phyloP scores from a whole-genome alignment of 345 rosid species.

The Atalantia buxifolia region DNA sequence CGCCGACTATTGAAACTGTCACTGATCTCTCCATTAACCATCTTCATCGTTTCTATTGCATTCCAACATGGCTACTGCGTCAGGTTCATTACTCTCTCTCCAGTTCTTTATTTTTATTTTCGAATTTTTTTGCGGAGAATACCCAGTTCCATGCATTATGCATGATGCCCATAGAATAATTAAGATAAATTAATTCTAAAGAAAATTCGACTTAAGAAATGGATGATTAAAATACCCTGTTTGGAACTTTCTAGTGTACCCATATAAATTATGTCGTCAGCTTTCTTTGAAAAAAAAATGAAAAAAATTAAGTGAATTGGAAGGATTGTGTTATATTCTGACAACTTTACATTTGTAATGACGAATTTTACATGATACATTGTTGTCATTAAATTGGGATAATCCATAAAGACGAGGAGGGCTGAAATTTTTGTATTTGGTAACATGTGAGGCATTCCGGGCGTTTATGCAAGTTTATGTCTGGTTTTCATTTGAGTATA shows the following conservation, averaged over 20 bases:
- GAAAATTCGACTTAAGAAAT: neutral
- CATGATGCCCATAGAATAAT: neutral
- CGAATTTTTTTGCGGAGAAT: no score
- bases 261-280: neutral
- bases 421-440: neutral
- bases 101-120: neutral
- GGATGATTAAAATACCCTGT: no score
- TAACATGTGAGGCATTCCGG: neutral
- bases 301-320: neutral
- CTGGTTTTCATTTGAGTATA: neutral
- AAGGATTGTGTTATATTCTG: neutral
- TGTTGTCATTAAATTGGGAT: neutral
- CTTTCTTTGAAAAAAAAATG: neutral
- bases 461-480: neutral
- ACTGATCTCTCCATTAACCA: no score
- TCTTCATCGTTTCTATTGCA: no score
- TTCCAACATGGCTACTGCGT: conserved; percentile 35
- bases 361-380: neutral
- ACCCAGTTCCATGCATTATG: neutral
- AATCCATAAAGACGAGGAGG: neutral
- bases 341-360: neutral
- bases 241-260: no score
- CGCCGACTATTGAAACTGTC: no score
- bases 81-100: conserved; percentile 21
- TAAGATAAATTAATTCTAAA: neutral